Base-by-base conservation (phyloP, 352 stramenopile species). In the Phytophthora lateralis region DNA sequence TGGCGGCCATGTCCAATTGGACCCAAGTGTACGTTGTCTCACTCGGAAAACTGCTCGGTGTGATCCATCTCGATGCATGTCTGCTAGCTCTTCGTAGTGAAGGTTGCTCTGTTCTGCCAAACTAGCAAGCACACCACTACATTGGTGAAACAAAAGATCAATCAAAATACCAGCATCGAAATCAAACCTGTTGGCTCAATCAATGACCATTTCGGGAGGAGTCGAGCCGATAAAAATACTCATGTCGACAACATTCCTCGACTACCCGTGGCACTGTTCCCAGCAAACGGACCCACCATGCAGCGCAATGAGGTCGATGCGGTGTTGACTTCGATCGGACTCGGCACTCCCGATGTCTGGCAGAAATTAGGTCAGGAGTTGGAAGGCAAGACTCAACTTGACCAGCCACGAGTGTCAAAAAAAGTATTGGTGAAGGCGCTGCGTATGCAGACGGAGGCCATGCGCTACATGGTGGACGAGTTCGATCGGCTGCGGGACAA, bases 241-340 rank as follows among this genome's bases (percentile, higher is more conserved):
- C 21, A 24, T 53, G 30, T 9, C 26, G 0, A 24, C 42, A 18
- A 1, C 61, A 66, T 59, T 69, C 44, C 47, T 57, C 39, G 10
- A 51, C 29, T 8, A 38, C 24, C 44, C 48, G 39, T 21, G 47
- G 39, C 42, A 18, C 17, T 10, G 20, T 24, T 34, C 11, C 20
- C n/a, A 34, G 4, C 10, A 26, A 41, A 30, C 18, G 11, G 14
- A 20, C 11, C 6, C 9, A 54, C 20, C n/a, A 90, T 95, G 78
- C 85, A 95, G 75, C 85, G 83, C 52, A 95, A 95, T 55, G 85
- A 95, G 65, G 70, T 92, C 21, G 85, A 95, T 44, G 82, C 83
- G 37, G 58, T 79, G 15, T 54, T 93, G 41, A 64, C 68, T 9
- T 80, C 75, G 18, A 76, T 91, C 20, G 85, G 85, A 6, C 69